These are phyloP conservation scores for Furcasterigmium furcatum DNA, from an alignment of 2,329 filamentous ascomycete species.

Conservation along the genomic window DNA sequence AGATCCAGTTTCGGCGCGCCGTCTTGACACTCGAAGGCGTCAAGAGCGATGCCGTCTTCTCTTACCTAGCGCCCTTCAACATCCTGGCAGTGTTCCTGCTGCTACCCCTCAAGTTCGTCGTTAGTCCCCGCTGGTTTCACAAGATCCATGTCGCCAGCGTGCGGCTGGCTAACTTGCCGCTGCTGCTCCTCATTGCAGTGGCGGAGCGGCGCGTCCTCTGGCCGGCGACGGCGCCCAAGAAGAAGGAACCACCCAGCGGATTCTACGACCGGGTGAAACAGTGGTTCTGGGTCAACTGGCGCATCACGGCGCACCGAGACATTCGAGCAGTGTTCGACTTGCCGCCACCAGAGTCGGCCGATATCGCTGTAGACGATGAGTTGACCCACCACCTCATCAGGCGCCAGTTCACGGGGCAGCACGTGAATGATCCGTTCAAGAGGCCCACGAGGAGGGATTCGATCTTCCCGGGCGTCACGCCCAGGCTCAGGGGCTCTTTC, in stretches of 20 bases:
- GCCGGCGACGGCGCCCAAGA: conserved; percentile 25
- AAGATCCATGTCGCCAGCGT: conserved; percentile 81
- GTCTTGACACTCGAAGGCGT: conserved; percentile 84
- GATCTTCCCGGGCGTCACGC: conserved; percentile 49
- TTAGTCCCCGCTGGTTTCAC: conserved; percentile 83
- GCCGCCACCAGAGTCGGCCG: conserved; percentile 60
- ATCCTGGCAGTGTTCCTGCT: conserved; percentile 72
- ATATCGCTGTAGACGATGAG: conserved; percentile 58
- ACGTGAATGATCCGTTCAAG: conserved; percentile 32
- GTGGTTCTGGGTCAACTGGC: conserved; percentile 65
- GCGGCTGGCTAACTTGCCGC: conserved; percentile 69
- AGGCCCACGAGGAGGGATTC: conserved; percentile 49
- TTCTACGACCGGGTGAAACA: conserved; percentile 19
- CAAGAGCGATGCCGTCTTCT: conserved; percentile 79
- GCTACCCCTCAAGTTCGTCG: conserved; percentile 73
- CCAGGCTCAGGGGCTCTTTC: conserved; percentile 48
- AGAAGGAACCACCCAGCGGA: conserved; percentile 10
- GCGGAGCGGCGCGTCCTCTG: conserved; percentile 70
- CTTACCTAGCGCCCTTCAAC: conserved; percentile 81
- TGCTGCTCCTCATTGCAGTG: conserved; percentile 67
- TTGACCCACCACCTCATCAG: conserved; percentile 56
- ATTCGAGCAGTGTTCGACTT: conserved; percentile 71
- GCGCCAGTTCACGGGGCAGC: conserved; percentile 48
- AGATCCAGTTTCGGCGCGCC: conserved; percentile 78
- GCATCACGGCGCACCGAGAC: conserved; percentile 69